Base-by-base conservation (phyloP, 73 alveolate species). In the Paramecium primaurelia region DNA sequence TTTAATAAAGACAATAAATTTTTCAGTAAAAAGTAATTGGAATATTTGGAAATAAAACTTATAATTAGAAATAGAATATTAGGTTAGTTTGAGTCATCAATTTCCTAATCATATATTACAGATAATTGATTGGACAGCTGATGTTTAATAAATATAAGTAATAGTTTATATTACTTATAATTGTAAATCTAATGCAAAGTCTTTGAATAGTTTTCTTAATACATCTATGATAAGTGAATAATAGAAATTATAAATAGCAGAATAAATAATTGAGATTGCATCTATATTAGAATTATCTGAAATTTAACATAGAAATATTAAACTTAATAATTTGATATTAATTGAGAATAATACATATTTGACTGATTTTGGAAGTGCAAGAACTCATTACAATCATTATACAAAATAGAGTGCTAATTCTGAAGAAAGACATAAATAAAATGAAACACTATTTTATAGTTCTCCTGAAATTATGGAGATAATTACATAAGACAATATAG, bases 311-410 rank as follows among this genome's bases (percentile, higher is more conserved):
- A 75, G 88, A 75, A 75, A 75, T 38, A 75, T 75, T 14, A 75
- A 75, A 75, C 58, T 42, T 38, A 42, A 42, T 38, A 75, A 75
- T 75, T 36, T 75, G 16, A 75, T 75, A 36, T 36, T 38, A 6
- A 25, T 22, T 37, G 60, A 75, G 0, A 42, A 42, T 75, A 6
- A 38, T 4, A 37, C 26, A 42, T 64, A 64, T 8, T 5, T 75
- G 37, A 75, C 88, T 36, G 88, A 75, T 38, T 75, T 75, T 37
- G 88, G 88, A 2, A 75, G 88, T 75, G 68, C 88, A 10, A 75
- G 88, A 75, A 75, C 88, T 3, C 88, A 75, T 42, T 38, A 75
- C 11, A 22, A 38, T 36, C 38, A 30, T 75, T 75, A 75, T 42
- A 38, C 58, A 22, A 75, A 75, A 42, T 16, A 75, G 40, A 12